phyloP scores from a whole-genome alignment of 129 eudicot genomes.

The Lactuca sativa region DNA sequence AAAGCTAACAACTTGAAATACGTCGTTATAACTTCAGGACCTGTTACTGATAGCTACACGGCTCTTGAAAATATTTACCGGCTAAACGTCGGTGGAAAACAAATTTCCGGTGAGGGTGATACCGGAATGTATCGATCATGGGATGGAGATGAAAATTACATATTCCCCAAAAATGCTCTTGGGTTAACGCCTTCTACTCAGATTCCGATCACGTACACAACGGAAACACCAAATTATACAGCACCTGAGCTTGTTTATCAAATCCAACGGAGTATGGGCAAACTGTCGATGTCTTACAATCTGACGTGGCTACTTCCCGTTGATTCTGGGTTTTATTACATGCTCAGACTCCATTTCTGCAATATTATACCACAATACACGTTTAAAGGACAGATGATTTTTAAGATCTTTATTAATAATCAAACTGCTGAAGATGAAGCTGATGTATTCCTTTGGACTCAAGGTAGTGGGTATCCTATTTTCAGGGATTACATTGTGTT shows the following conservation, averaged over 20 bases:
- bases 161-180: neutral
- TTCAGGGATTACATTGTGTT: conserved; percentile 37
- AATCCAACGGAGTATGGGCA: conserved; percentile 36
- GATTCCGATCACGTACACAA: conserved; percentile 22
- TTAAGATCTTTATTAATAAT: conserved; percentile 33
- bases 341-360: conserved; percentile 52
- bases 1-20: neutral
- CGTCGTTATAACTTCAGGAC: neutral
- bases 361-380: conserved; percentile 24
- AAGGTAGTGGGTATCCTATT: conserved; percentile 28
- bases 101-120: neutral
- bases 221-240: conserved; percentile 27
- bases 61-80: conserved; percentile 37
- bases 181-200: conserved; percentile 1
- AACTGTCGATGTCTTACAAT: neutral
- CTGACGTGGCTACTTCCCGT: conserved; percentile 42
- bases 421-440: conserved; percentile 28
- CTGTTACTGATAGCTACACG: neutral
- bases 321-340: conserved; percentile 43
- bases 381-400: neutral
- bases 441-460: conserved; percentile 14
- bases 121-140: conserved; percentile 43
- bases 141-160: conserved; percentile 24
- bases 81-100: conserved; percentile 33
- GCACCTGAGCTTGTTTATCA: conserved; percentile 44